Percentiles rank a stretch among this genome's conserved stretches.
These are phyloP conservation scores for Lycium barbarum DNA, from an alignment of 257 asterid species.

Conservation along the genomic window DNA sequence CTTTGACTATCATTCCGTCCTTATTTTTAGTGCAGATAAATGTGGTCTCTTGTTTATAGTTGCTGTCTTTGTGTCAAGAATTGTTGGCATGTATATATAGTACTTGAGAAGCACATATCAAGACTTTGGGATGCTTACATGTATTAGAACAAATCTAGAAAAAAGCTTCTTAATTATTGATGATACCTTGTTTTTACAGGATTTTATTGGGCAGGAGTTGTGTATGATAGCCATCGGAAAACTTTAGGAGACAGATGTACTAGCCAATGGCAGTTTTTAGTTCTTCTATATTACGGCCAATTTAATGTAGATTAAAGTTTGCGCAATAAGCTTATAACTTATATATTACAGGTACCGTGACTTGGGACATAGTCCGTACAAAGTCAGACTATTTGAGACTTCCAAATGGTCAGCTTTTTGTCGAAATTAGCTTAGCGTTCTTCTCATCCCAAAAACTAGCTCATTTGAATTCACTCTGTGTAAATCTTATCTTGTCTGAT, in stretches of 20 bases:
- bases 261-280: not conserved
- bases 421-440: not conserved
- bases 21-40: not conserved
- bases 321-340: not conserved
- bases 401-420: conserved; percentile 15
- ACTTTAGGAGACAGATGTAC: not conserved
- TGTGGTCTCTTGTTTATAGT: not conserved
- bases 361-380: not conserved
- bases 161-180: not conserved
- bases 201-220: not conserved
- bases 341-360: conserved; percentile 16
- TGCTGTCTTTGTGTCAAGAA: not conserved
- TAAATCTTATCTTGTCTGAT: not conserved
- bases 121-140: not conserved
- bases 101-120: not conserved
- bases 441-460: not conserved
- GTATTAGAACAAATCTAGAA: not conserved
- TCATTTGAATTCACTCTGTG: not conserved
- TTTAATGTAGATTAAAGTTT: not conserved
- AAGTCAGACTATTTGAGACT: not conserved
- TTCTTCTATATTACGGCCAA: not conserved
- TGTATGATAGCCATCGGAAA: not conserved
- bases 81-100: not conserved
- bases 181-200: not conserved
- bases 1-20: not conserved